phyloP scores from a whole-genome alignment of 768 basidiomycete genomes.

The Rhodocollybia butyracea region DNA sequence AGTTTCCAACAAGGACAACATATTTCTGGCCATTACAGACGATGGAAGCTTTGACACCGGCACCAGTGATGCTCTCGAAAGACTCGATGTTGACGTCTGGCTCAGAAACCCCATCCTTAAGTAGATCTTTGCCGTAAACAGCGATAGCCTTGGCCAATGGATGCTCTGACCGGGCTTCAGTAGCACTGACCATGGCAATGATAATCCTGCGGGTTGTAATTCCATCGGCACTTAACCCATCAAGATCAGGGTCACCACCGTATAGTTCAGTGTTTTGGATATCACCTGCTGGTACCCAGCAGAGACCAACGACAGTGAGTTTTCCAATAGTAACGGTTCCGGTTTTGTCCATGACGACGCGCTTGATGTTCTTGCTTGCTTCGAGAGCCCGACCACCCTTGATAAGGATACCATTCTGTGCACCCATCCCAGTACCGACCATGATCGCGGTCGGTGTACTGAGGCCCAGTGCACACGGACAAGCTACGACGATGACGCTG shows the following conservation, averaged over 20 bases:
- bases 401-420: conserved; percentile 95
- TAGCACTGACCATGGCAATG: conserved; percentile 78
- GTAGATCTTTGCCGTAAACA: conserved; percentile 66
- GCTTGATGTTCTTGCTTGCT: conserved; percentile 77
- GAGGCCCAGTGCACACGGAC: conserved; percentile 94
- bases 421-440: conserved; percentile 98
- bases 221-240: conserved; percentile 58
- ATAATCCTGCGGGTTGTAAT: conserved; percentile 55
- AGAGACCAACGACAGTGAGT: conserved; percentile 70
- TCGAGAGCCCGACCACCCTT: conserved; percentile 96
- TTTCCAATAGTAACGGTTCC: conserved; percentile 97
- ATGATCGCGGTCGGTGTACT: conserved; percentile 98
- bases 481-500: conserved; percentile 96
- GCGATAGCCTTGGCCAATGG: conserved; percentile 95
- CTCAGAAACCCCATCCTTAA: conserved; percentile 42
- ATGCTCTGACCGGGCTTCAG: conserved; percentile 93
- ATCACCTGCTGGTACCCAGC: conserved; percentile 57
- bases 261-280: conserved; percentile 34
- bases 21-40: conserved; percentile 48
- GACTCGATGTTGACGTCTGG: conserved; percentile 57
- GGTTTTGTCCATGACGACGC: conserved; percentile 93
- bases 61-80: conserved; percentile 89
- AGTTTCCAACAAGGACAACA: conserved; percentile 73
- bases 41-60: conserved; percentile 77
- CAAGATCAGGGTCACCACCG: conserved; percentile 39